A percentile compares a stretch with the other conserved stretches of the same genome.
Evolutionary conservation across 1,284 basidiomycete genomes (phyloP).

Genomic region (Ustanciosporium gigantosporum): DNA sequence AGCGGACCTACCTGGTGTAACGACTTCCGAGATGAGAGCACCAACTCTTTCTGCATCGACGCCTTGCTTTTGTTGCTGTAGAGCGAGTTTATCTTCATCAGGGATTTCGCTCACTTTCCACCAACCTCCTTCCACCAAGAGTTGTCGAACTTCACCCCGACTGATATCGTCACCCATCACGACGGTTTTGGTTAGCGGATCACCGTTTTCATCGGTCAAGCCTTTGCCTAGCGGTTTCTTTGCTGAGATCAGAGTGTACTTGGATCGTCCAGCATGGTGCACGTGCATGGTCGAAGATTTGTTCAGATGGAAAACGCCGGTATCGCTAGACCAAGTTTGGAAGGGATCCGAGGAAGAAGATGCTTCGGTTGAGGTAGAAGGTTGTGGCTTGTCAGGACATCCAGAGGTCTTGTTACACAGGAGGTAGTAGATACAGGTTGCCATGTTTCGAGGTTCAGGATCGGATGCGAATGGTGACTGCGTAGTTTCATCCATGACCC

Average conservation of each 20-base stretch:
- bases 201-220: constrained; percentile 13
- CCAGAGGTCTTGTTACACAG: constrained; percentile 26
- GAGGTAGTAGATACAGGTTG: constrained; percentile 41
- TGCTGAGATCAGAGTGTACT: constrained; percentile 44
- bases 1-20: constrained; percentile 20
- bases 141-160: constrained; percentile 38
- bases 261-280: constrained; percentile 35
- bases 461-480: constrained; percentile 32
- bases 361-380: background rate
- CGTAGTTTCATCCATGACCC: constrained; percentile 14
- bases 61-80: constrained; percentile 2
- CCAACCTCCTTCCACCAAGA: constrained; percentile 40
- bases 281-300: constrained; percentile 43
- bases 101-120: constrained; percentile 47
- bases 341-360: constrained; percentile 18
- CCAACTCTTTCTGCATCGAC: constrained; percentile 6
- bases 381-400: constrained; percentile 10
- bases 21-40: constrained; percentile 41
- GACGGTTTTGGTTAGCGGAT: constrained; percentile 24
- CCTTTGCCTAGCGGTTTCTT: constrained; percentile 30
- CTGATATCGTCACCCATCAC: constrained; percentile 37
- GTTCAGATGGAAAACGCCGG: constrained; percentile 39
- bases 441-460: constrained; percentile 19
- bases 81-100: constrained; percentile 12
- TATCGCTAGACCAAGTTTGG: constrained; percentile 29